A percentile compares a stretch with the other conserved stretches of the same genome.
Conservation (phyloP, 495 filamentous ascomycete genomes). For the Daldinia loculata region DNA sequence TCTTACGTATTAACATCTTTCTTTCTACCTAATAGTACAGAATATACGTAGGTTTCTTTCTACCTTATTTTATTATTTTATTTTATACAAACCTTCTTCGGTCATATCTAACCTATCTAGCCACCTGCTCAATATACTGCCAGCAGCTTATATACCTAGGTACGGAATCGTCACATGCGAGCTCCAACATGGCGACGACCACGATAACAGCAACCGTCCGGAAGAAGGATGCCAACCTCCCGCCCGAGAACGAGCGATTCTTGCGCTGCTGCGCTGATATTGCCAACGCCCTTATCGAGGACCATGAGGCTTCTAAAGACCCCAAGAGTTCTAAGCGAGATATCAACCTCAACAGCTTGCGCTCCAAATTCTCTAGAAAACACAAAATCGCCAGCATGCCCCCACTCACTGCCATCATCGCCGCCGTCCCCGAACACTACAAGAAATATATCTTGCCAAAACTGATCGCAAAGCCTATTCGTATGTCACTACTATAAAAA, state of each 20-base stretch:
- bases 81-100: not conserved
- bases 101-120: not conserved
- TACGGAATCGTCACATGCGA: not conserved
- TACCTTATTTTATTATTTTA: no score
- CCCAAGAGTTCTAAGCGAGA: slow-evolving; percentile 77
- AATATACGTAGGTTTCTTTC: no score
- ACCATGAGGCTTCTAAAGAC: slow-evolving; percentile 82
- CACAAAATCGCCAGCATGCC: slow-evolving; percentile 85
- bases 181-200: slow-evolving; percentile 52
- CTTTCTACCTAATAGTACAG: no score
- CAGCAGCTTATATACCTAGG: not conserved
- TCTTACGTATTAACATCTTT: no score
- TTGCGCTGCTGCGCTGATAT: slow-evolving; percentile 95
- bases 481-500: slow-evolving; percentile 56
- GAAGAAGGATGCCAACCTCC: slow-evolving; percentile 75
- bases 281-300: slow-evolving; percentile 89
- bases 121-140: not conserved
- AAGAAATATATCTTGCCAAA: slow-evolving; percentile 99
- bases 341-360: slow-evolving; percentile 90
- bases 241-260: slow-evolving; percentile 92
- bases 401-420: slow-evolving; percentile 94
- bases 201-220: slow-evolving; percentile 48
- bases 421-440: slow-evolving; percentile 96
- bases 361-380: slow-evolving; percentile 89
- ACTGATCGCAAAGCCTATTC: slow-evolving; percentile 94